Evolutionary conservation across 352 stramenopile species (phyloP).

Genomic region (Pythium vanterpoolii): DNA sequence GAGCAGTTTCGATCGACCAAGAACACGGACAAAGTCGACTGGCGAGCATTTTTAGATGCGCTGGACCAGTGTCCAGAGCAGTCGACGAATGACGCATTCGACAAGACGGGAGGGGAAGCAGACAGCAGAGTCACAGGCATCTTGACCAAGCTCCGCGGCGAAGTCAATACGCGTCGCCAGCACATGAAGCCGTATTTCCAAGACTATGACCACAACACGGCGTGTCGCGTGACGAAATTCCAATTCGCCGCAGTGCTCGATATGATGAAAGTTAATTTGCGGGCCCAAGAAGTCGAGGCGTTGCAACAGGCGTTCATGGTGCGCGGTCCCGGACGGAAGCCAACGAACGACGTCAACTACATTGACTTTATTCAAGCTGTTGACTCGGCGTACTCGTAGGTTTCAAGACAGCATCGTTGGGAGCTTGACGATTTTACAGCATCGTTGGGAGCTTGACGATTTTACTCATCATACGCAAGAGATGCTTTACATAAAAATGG

Average conservation of each 20-base stretch:
- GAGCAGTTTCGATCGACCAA: slow-evolving; percentile 53
- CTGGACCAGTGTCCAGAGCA: slow-evolving; percentile 32
- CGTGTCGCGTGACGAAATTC: slow-evolving; percentile 72
- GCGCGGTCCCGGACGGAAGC: slow-evolving; percentile 42
- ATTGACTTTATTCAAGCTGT: slow-evolving; percentile 69
- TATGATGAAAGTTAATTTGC: slow-evolving; percentile 72
- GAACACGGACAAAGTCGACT: slow-evolving; percentile 76
- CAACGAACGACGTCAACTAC: slow-evolving; percentile 77
- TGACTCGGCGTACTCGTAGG: slow-evolving; percentile 61
- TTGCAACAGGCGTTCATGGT: slow-evolving; percentile 54
- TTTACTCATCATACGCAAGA: background rate
- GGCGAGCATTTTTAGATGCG: slow-evolving; percentile 61
- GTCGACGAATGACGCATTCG: background rate
- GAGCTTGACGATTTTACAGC: too few relatives aligned
- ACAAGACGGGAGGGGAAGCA: too few relatives aligned
- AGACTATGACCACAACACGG: slow-evolving; percentile 81
- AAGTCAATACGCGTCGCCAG: slow-evolving; percentile 61
- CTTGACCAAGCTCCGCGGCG: slow-evolving; percentile 41
- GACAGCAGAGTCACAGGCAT: slow-evolving; percentile 34
- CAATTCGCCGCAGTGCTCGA: slow-evolving; percentile 82
- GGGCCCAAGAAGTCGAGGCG: slow-evolving; percentile 45
- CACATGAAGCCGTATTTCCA: slow-evolving; percentile 89
- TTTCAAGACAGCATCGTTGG: background rate
- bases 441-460: too few relatives aligned
- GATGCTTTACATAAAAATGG: background rate